Conservation (phyloP, 352 stramenopile genomes). For the Poterioochromonas sp. region DNA sequence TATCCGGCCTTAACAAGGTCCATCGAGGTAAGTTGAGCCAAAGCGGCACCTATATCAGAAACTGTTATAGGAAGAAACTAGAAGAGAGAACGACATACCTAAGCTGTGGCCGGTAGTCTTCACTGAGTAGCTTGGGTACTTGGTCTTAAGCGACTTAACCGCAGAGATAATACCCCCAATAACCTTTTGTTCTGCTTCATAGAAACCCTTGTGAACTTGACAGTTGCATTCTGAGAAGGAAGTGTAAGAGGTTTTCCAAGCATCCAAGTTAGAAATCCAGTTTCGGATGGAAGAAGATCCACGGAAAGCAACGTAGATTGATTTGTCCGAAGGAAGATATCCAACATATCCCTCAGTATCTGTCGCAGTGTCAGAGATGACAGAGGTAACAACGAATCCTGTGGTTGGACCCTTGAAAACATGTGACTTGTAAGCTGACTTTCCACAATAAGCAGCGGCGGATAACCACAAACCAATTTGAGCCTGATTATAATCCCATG, state of each 20-base stretch:
- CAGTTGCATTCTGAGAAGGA: constrained; percentile 23
- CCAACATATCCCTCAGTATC: constrained; percentile 23
- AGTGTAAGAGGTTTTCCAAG: not conserved
- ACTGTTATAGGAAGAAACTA: no score
- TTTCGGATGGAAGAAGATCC: constrained; percentile 17
- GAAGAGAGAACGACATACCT: no score
- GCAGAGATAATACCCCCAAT: not conserved
- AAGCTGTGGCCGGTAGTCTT: constrained; percentile 7
- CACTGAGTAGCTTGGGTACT: not conserved
- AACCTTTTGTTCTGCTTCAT: constrained; percentile 1
- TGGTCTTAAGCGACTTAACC: not conserved
- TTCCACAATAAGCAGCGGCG: constrained; percentile 25
- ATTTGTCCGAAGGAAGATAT: not conserved
- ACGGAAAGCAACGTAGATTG: constrained; percentile 20
- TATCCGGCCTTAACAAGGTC: constrained; percentile 9
- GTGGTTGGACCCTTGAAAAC: constrained; percentile 1
- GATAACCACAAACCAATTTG: not conserved
- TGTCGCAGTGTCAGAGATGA: not conserved
- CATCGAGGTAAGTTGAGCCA: constrained; percentile 13
- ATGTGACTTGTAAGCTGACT: not conserved
- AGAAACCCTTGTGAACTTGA: constrained; percentile 24
- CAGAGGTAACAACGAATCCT: not conserved
- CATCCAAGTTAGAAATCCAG: constrained; percentile 16
- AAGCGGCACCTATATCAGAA: constrained; percentile 9
- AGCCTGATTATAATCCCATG: not conserved